Base-by-base conservation (phyloP, 768 basidiomycete genomes). In the Mycena maculata region DNA sequence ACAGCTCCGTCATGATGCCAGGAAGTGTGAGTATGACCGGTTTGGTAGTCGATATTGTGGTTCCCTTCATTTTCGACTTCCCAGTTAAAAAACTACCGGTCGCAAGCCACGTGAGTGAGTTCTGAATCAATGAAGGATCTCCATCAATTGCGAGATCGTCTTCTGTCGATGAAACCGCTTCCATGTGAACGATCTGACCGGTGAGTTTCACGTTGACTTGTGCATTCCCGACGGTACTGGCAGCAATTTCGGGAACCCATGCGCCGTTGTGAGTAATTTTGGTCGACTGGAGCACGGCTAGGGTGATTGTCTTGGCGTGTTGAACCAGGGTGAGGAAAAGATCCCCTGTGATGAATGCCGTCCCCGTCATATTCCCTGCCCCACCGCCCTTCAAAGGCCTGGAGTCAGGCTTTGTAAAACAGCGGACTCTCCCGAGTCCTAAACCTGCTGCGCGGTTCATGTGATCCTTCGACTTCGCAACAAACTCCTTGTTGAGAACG, bases 401-500 rank as follows among this genome's bases (percentile, higher is more conserved):
- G 2, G 31, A 48, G 8, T 53, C 25, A 2, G 23, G 22, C 22
- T 61, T 61, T 1, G 49, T 42, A n/a, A 52, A 61, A 27, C 49
- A 52, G 15, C 48, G 48, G 8, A 49, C 48, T 2, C n/a, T 31
- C 13, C 23, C 18, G 20, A 49, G 27, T 1, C 31, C 62, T 3
- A 55, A 10, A 0, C 53, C 55, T 22, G 27, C 27, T 0, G 62
- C 54, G 6, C 49, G 48, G 3, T 60, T 18, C 13, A 4, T 30
- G 0, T 57, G 18, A 25, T 65, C 18, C 16, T 59, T 58, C 1
- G 56, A 65, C 28, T 65, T 65, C 3, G 64, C 64, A 2, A 65
- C 58, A 23, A 58, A 59, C 18, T 59, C 64, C 36, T 54, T 52
- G 41, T 58, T 65, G 6, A 65, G 27, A 0, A 52, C 20, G 7